Conservation (phyloP, 768 basidiomycete genomes). For the Trametes coccinea region DNA sequence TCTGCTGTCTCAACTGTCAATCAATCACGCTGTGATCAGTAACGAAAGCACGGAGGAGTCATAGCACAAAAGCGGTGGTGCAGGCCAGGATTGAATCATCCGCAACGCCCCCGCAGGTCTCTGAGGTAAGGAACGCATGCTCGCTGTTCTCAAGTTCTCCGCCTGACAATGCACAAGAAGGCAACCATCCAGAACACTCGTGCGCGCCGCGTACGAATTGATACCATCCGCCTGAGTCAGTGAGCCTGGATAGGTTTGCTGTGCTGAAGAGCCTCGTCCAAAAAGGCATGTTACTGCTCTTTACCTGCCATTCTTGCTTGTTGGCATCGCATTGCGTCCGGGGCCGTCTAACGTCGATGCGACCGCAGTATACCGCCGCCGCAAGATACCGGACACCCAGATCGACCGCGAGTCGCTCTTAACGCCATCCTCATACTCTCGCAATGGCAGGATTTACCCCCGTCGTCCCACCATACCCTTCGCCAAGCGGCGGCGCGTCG, state of each 20-base stretch:
- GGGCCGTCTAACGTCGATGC: background rate
- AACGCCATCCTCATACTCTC: background rate
- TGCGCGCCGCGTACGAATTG: constrained; percentile 1
- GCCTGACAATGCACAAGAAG: constrained; percentile 5
- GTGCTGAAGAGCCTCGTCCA: constrained; percentile 4
- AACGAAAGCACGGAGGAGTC: too few species aligned
- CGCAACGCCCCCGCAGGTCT: background rate
- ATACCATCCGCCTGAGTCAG: constrained; percentile 9
- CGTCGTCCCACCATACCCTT: constrained; percentile 35
- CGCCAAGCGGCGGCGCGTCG: constrained; percentile 21
- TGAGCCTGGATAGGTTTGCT: constrained; percentile 6
- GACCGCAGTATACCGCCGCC: background rate
- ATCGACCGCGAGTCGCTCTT: constrained; percentile 3
- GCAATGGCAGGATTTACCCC: constrained; percentile 30
- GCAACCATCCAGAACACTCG: background rate
- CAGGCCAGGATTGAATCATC: too few species aligned
- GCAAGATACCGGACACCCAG: background rate
- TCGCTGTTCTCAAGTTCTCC: background rate
- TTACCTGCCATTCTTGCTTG: background rate
- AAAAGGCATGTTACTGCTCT: constrained; percentile 18
- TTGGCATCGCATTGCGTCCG: background rate
- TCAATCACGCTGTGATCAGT: too few species aligned
- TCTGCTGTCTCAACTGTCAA: too few species aligned
- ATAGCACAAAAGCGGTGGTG: too few species aligned
- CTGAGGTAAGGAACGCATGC: background rate